Percentiles rank a stretch among this genome's conserved stretches.
These are phyloP conservation scores for Aspergillus fumigatus DNA, from an alignment of 2,329 filamentous ascomycete species.

Conservation along the genomic window DNA sequence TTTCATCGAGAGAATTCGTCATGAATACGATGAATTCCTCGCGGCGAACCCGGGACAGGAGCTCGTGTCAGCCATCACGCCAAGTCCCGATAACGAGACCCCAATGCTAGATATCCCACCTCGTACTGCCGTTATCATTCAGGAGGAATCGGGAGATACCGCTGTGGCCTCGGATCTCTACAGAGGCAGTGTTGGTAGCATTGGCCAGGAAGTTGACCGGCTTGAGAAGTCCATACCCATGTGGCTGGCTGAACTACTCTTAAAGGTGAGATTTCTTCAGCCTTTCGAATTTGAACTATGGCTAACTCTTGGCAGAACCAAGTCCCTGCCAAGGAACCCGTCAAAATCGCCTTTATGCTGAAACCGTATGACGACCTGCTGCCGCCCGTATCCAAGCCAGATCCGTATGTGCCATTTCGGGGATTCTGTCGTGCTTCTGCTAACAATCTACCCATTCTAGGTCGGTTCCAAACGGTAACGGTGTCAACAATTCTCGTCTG, in stretches of 20 bases:
- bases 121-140: conserved; percentile 58
- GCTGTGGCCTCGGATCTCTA: conserved; percentile 78
- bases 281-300: neutral
- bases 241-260: conserved; percentile 86
- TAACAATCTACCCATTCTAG: conserved; percentile 11
- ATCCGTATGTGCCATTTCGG: conserved; percentile 51
- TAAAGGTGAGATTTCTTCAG: conserved; percentile 50
- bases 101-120: conserved; percentile 41
- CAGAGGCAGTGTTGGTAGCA: conserved; percentile 74
- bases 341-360: conserved; percentile 93
- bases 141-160: conserved; percentile 60
- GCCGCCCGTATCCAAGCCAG: conserved; percentile 67
- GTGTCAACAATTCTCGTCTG: conserved; percentile 71
- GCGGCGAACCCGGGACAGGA: conserved; percentile 34
- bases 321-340: conserved; percentile 79
- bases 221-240: conserved; percentile 83
- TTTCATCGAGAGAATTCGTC: conserved; percentile 42
- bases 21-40: conserved; percentile 44
- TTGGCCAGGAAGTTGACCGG: conserved; percentile 71
- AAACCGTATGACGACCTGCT: conserved; percentile 73
- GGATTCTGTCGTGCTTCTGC: neutral
- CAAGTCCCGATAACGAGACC: conserved; percentile 43
- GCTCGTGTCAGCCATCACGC: conserved; percentile 37
- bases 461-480: conserved; percentile 19
- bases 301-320: conserved; percentile 55